Base-by-base conservation (phyloP, 331 rosid species). In the Malus hybrid region DNA sequence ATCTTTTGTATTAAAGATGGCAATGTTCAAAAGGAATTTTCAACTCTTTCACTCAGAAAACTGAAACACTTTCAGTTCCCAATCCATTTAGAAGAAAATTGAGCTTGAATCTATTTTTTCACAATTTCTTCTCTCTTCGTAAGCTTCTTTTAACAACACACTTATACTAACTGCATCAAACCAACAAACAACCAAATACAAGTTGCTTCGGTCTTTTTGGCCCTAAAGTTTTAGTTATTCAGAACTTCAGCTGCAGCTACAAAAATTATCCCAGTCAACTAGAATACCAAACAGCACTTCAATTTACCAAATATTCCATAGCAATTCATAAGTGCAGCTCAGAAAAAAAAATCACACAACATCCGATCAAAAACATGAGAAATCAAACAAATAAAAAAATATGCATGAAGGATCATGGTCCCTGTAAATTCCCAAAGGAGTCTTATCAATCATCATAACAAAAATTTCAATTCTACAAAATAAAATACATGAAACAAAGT, bases 11-110 rank as follows among this genome's bases (percentile, higher is more conserved):
- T 7, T 19, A 39, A 16, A 60, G 14, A 39, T 10, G 53, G 36
- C 56, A 69, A 72, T 42, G 58, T 11, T 69, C 58, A 62, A 32
- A 80, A 75, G 77, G 63, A 55, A 15, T 12, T 57, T 66, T 53
- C 52, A 26, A 33, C 12, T 52, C 18, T 36, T 30, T 16, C 30
- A n/a, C 19, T 56, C 34, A 20, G 20, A 63, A 29, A 28, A 28
- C 20, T 20, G 50, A 57, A 61, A 60, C 22, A 13, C 7, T 8
- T 14, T 9, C 15, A 48, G 39, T 34, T 34, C 61, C 64, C 36
- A 11, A 20, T 19, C 52, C 33, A 52, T 66, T 52, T 29, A 62
- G 44, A 58, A 65, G 15, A 65, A 18, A 65, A 33, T 18, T 8
- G 26, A 33, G 69, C 46, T 65, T 30, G 28, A 73, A 73, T 36